phyloP scores from a whole-genome alignment of 2,329 filamentous ascomycete species.

The Chrysosporium keratinophilum region DNA sequence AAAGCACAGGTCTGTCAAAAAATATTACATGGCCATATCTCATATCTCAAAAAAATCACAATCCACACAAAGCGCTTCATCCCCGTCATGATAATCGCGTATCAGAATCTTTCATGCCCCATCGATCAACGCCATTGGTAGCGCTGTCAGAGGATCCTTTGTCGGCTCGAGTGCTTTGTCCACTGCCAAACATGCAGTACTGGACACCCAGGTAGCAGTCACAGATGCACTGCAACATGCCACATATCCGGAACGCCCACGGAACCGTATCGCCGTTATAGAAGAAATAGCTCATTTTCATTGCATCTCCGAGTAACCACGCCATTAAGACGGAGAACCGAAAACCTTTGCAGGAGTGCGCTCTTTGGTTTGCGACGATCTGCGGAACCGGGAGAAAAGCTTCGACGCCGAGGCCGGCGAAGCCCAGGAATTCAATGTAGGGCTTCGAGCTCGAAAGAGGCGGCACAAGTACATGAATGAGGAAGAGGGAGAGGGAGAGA shows the following conservation, averaged over 20 bases:
- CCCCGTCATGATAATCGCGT: conserved; percentile 8
- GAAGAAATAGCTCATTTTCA: conserved; percentile 45
- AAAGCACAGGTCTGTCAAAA: not conserved
- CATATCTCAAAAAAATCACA: not conserved
- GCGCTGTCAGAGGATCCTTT: not conserved
- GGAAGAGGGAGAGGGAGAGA: conserved; percentile 40
- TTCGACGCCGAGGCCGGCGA: conserved; percentile 39
- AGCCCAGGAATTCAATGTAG: conserved; percentile 39
- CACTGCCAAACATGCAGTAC: conserved; percentile 36
- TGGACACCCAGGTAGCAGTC: conserved; percentile 40
- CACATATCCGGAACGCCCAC: conserved; percentile 41
- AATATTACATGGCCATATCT: conserved; percentile 3
- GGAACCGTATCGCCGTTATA: conserved; percentile 35
- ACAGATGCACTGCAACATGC: conserved; percentile 41
- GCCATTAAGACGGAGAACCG: conserved; percentile 39
- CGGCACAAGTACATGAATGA: conserved; percentile 45
- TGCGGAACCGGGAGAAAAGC: conserved; percentile 41
- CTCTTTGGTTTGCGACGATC: conserved; percentile 39
- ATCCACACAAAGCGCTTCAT: not conserved
- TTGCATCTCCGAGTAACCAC: conserved; percentile 41
- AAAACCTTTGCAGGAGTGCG: conserved; percentile 41
- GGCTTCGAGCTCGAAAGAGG: conserved; percentile 34
- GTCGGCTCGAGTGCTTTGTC: not conserved
- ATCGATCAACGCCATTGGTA: conserved; percentile 10
- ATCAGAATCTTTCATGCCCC: conserved; percentile 17